Base-by-base conservation (phyloP, 202 grass and related monocot genomes). In the Carex sylvatica region DNA sequence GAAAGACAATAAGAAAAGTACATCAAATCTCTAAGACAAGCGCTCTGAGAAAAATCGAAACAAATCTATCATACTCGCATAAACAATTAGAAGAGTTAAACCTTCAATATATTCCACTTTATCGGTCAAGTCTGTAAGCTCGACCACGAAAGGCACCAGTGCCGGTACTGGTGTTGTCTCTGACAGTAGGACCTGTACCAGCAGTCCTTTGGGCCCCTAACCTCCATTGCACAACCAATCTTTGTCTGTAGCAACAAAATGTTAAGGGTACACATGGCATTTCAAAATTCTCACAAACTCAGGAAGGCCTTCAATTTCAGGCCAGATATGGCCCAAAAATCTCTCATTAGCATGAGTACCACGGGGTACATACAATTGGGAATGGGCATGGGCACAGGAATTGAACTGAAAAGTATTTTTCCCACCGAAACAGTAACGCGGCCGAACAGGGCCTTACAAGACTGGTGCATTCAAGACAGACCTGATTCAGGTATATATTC, bases 111-210 rank as follows among this genome's bases (percentile, higher is more conserved):
- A 74, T 65, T 61, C 65, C 60, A 65, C 16, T 30, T 80, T 88
- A 93, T 83, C 83, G 86, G 58, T 91, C 68, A 16, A 97, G 92
- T 68, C 94, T 89, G 49, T 94, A 92, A 84, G 92, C 72, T 84
- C 92, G 87, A 80, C 94, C 94, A 66, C 92, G 91, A 83, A 97
- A 97, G 36, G 81, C 85, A 35, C 84, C 81, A 2, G 87, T 42
- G 40, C 79, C 49, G 2, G 70, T 81, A 78, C 65, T 86, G 65
- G 36, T 49, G 63, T 47, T 31, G 20, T 84, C 62, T 35, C 70
- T 85, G 7, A 84, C 83, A 42, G 88, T 61, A 0, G 80, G 84
- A 52, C 23, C 80, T 2, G 24, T 11, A 23, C 44, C 40, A 55
- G 87, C 5, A 56, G 89, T 90, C 31, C 83, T 73, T 87, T 95